Base-by-base conservation (phyloP, 176 grass and related monocot species). In the Coix lacrymajobi region DNA sequence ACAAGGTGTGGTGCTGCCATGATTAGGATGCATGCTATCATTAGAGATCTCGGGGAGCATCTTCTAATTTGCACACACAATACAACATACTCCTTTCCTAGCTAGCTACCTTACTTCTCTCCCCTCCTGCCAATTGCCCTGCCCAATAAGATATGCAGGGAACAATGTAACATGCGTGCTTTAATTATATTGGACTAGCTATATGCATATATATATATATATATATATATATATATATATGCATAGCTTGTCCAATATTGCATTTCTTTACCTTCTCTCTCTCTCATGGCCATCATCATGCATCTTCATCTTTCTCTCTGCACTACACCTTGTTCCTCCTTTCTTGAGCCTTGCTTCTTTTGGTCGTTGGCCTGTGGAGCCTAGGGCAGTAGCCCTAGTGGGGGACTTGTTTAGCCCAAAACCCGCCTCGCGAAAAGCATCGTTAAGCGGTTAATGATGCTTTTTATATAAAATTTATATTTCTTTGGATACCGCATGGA, bases 81-180 rank as follows among this genome's bases (percentile, higher is more conserved):
- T 79, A 79, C 36, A 67, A n/a, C n/a, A 52, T 52, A 52, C 48
- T 20, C 48, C 48, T 19, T 8, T 1, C 16, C 46, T 49, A 49
- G 46, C 45, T 48, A 48, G 46, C 45, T 48, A 48, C 13, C 16
- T 3, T 4, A 37, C 49, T 14, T 19, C 48, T 26, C 60, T 6
- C 40, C 75, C 46, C 26, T 17, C 45, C 38, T 29, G 33, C 43
- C 34, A 68, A 13, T 67, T 61, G 28, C 85, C 20, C 26, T 62
- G 28, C 85, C 20, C 26, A 61, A 79, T 89, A 72, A 73, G 54
- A 89, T 90, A 82, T 73, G 66, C 12, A 73, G 57, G 79, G 83
- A 90, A 86, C 83, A 90, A 82, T 90, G 83, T 90, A 83, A 78
- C 79, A 90, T 84, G 79, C 79, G 51, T 85, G 88, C 83, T 52